Percentiles rank a stretch among this genome's conserved stretches.
phyloP scores from a whole-genome alignment of 192 early-diverging fungal species.

The Globomyces pollinis-pini region DNA sequence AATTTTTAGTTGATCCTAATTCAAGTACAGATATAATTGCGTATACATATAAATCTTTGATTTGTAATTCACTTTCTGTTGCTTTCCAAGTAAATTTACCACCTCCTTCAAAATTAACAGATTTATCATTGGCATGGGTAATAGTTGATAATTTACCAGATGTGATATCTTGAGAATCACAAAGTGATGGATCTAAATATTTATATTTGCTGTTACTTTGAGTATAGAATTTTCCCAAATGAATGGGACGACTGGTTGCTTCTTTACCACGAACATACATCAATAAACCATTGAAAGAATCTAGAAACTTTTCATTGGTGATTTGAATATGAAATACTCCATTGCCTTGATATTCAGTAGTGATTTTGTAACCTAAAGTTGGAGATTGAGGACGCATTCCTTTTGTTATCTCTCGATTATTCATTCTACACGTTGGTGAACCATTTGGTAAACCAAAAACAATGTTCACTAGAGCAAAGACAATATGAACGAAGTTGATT shows the following conservation, averaged over 20 bases:
- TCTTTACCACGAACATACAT: not conserved
- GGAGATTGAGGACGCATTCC: not conserved
- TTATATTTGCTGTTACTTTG: not conserved
- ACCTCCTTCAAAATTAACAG: too few species aligned
- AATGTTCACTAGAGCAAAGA: not conserved
- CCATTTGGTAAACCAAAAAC: conserved; percentile 8
- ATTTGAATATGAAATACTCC: too few species aligned
- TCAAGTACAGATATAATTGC: not conserved
- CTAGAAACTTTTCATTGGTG: too few species aligned
- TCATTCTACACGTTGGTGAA: not conserved
- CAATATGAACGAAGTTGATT: too few species aligned
- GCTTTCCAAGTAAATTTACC: not conserved
- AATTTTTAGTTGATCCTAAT: too few species aligned
- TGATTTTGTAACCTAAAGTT: not conserved
- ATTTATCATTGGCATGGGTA: not conserved
- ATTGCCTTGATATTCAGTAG: too few species aligned
- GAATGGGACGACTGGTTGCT: not conserved
- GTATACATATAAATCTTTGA: not conserved
- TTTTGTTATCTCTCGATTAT: too few species aligned
- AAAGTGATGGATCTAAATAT: not conserved
- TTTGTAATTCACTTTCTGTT: not conserved
- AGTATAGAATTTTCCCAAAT: not conserved
- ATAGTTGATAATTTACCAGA: not conserved
- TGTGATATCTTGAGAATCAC: not conserved
- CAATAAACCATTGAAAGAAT: not conserved